A percentile compares a stretch with the other conserved stretches of the same genome.
Conservation (phyloP, 208 protist genomes). For the Crithidia thermophila region DNA sequence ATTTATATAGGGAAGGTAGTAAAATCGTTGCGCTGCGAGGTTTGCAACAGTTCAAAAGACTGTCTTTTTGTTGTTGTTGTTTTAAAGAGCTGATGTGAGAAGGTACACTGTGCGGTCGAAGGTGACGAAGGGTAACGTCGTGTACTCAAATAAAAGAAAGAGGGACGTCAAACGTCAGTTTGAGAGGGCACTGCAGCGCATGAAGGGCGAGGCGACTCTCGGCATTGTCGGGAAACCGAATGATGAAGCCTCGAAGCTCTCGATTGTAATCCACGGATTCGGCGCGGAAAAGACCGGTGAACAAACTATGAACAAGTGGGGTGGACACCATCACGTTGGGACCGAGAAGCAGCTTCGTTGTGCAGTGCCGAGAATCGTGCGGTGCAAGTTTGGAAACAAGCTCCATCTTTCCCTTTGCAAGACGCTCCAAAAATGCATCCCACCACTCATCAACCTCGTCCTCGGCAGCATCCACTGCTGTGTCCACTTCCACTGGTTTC, state of each 20-base stretch:
- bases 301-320: slow-evolving; percentile 58
- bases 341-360: slow-evolving; percentile 50
- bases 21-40: slow-evolving; percentile 12
- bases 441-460: slow-evolving; percentile 18
- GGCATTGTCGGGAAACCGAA: slow-evolving; percentile 41
- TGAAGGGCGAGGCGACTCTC: slow-evolving; percentile 56
- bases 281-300: slow-evolving; percentile 66
- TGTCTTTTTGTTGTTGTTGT: too few relatives aligned
- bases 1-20: too few relatives aligned
- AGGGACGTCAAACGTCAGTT: slow-evolving; percentile 50
- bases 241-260: slow-evolving; percentile 36
- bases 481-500: too few relatives aligned
- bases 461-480: background rate
- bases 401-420: background rate
- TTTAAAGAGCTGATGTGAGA: too few relatives aligned
- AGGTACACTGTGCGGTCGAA: too few relatives aligned
- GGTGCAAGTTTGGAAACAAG: slow-evolving; percentile 35
- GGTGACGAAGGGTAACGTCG: background rate
- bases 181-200: slow-evolving; percentile 64
- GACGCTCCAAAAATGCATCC: background rate
- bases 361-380: slow-evolving; percentile 34
- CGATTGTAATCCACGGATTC: slow-evolving; percentile 38
- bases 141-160: slow-evolving; percentile 24
- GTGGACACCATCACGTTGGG: slow-evolving; percentile 60
- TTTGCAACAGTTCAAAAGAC: too few relatives aligned